Percentiles rank a stretch among this genome's conserved stretches.
These are phyloP conservation scores for Wickerhamomyces chaumierensis DNA, from an alignment of 805 yeast species.

Conservation along the genomic window DNA sequence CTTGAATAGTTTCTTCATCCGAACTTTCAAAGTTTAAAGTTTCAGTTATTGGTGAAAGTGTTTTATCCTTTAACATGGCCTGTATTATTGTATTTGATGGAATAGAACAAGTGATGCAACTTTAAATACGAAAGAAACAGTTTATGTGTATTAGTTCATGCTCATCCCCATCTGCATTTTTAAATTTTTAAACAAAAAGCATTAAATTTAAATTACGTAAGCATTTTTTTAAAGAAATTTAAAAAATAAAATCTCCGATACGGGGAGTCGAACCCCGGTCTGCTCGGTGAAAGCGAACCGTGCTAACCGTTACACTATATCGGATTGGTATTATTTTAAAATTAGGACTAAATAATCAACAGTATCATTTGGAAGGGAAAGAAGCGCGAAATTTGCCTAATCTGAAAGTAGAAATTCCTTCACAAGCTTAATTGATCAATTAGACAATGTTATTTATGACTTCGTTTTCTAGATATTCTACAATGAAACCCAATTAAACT, in stretches of 20 bases:
- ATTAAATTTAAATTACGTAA: too few species aligned
- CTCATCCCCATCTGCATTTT: background rate
- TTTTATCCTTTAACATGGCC: background rate
- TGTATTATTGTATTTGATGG: background rate
- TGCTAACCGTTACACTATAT: conserved; percentile 77
- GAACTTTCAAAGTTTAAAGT: background rate
- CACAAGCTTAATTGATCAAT: too few species aligned
- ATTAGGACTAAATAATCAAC: too few species aligned
- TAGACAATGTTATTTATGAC: too few species aligned
- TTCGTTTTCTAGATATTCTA: background rate
- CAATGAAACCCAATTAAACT: too few species aligned
- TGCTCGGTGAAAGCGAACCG: conserved; percentile 81
- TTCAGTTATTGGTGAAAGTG: background rate
- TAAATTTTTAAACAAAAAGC: too few species aligned
- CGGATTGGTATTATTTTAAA: conserved; percentile 31
- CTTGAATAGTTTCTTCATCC: conserved; percentile 4
- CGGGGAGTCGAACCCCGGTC: conserved; percentile 85
- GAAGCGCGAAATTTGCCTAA: too few species aligned
- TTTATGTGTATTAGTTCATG: background rate
- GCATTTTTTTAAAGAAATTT: too few species aligned
- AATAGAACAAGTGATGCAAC: too few species aligned
- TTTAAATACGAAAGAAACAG: background rate
- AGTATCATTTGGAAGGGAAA: too few species aligned
- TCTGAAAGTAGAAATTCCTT: too few species aligned
- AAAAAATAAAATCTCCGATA: conserved; percentile 41